Evolutionary conservation across 352 stramenopile species (phyloP).

Genomic region (Phytophthora boehmeriae): DNA sequence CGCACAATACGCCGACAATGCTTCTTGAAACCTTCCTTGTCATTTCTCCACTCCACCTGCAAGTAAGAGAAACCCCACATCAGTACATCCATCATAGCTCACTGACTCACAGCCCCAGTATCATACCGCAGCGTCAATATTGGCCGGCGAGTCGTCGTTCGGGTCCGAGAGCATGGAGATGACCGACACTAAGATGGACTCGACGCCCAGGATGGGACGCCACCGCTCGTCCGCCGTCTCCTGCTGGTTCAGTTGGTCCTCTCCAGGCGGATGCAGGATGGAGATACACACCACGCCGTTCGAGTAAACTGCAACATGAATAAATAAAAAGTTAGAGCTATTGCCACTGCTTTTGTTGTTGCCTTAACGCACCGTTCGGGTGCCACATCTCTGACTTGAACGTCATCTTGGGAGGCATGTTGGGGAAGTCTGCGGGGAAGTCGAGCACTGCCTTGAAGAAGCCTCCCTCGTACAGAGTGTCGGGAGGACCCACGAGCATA

Average conservation of each 20-base stretch:
- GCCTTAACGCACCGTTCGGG: slow-evolving; percentile 95
- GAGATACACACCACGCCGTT: slow-evolving; percentile 99
- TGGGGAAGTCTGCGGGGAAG: slow-evolving; percentile 99
- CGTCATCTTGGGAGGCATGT: slow-evolving; percentile 98
- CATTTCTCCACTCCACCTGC: slow-evolving; percentile 91
- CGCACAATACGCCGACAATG: slow-evolving; percentile 89
- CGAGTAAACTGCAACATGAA: slow-evolving; percentile 90
- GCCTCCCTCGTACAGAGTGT: slow-evolving; percentile 96
- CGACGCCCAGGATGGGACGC: slow-evolving; percentile 97
- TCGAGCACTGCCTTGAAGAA: slow-evolving; percentile 98
- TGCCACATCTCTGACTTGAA: slow-evolving; percentile 99
- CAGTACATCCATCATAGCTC: slow-evolving; percentile 8
- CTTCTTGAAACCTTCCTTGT: slow-evolving; percentile 95
- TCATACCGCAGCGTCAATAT: slow-evolving; percentile 98
- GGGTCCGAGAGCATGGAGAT: slow-evolving; percentile 99
- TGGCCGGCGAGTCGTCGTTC: slow-evolving; percentile 99
- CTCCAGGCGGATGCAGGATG: slow-evolving; percentile 98
- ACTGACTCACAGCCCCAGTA: slow-evolving; percentile 7
- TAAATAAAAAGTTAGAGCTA: too few relatives aligned
- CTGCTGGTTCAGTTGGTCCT: slow-evolving; percentile 98
- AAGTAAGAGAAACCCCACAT: not conserved
- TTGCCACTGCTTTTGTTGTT: too few relatives aligned
- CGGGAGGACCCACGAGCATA: slow-evolving; percentile 95
- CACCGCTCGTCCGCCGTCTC: slow-evolving; percentile 98
- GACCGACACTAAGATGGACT: slow-evolving; percentile 95